Evolutionary conservation across 495 filamentous ascomycete species (phyloP).

Genomic region (Astrocystis sublimbata): DNA sequence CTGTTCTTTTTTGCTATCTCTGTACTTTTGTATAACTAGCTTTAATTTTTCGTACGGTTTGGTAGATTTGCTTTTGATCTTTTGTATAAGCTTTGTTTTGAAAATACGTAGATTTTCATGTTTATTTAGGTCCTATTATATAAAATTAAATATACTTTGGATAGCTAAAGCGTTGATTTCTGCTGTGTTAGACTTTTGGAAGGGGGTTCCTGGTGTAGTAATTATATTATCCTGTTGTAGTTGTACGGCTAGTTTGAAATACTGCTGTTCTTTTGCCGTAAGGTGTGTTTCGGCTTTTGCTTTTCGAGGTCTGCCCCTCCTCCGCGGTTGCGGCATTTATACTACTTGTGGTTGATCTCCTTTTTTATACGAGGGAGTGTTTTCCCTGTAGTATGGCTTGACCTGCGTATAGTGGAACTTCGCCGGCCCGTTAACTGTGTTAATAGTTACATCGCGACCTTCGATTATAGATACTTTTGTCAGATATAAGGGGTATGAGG

Average conservation of each 20-base stretch:
- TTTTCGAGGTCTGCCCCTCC: not conserved
- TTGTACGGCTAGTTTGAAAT: not conserved
- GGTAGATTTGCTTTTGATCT: conserved; percentile 2
- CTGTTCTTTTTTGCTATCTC: conserved; percentile 2
- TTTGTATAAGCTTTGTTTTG: not conserved
- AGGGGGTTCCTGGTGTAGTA: not conserved
- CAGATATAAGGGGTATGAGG: too few relatives aligned
- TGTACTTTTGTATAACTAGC: conserved; percentile 11
- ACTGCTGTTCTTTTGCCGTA: not conserved
- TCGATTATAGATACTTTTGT: too few relatives aligned
- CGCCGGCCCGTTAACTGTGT: not conserved
- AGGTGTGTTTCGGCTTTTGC: not conserved
- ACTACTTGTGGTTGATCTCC: not conserved
- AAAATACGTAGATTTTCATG: not conserved
- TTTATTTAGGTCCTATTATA: not conserved
- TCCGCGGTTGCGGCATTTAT: too few relatives aligned
- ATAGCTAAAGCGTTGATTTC: not conserved
- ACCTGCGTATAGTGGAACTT: not conserved
- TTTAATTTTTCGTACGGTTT: conserved; percentile 12
- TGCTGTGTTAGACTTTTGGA: not conserved
- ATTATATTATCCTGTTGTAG: not conserved
- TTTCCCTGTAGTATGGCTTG: conserved; percentile 1
- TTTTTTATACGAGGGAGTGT: not conserved
- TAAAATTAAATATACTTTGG: not conserved
- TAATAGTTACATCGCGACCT: conserved; percentile 5